phyloP scores from a whole-genome alignment of 2,329 filamentous ascomycete genomes.

The Colletotrichum sp. region DNA sequence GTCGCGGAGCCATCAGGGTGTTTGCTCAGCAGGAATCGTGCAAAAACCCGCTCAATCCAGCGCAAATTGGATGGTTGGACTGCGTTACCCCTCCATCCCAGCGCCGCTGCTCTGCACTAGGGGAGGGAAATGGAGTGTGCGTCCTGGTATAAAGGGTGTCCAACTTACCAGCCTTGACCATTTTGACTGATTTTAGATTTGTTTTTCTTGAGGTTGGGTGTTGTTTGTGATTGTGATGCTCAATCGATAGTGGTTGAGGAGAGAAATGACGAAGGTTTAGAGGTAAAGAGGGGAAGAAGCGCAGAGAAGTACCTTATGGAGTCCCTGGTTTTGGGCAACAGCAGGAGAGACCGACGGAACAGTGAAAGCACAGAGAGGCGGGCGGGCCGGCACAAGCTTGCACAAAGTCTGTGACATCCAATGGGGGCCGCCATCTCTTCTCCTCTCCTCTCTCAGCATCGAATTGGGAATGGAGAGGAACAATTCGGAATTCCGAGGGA shows the following conservation, averaged over 20 bases:
- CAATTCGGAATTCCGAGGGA: constrained; percentile 17
- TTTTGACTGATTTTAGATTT: constrained; percentile 68
- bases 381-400: constrained; percentile 6
- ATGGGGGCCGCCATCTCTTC: background rate
- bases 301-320: constrained; percentile 13
- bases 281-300: constrained; percentile 19
- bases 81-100: constrained; percentile 29
- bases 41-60: constrained; percentile 66
- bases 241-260: constrained; percentile 1
- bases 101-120: constrained; percentile 5
- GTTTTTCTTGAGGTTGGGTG: constrained; percentile 22
- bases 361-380: background rate
- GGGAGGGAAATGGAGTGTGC: constrained; percentile 24
- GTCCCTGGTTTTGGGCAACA: background rate
- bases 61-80: constrained; percentile 39
- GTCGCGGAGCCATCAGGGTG: constrained; percentile 33
- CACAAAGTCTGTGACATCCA: constrained; percentile 9
- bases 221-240: background rate
- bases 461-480: background rate
- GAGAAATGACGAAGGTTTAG: constrained; percentile 2
- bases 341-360: background rate
- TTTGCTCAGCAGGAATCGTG: constrained; percentile 27
- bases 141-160: constrained; percentile 26
- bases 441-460: background rate
- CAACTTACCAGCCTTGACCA: constrained; percentile 95